Conservation (phyloP, 2,329 filamentous ascomycete species). For the Eurotiales sp. region DNA sequence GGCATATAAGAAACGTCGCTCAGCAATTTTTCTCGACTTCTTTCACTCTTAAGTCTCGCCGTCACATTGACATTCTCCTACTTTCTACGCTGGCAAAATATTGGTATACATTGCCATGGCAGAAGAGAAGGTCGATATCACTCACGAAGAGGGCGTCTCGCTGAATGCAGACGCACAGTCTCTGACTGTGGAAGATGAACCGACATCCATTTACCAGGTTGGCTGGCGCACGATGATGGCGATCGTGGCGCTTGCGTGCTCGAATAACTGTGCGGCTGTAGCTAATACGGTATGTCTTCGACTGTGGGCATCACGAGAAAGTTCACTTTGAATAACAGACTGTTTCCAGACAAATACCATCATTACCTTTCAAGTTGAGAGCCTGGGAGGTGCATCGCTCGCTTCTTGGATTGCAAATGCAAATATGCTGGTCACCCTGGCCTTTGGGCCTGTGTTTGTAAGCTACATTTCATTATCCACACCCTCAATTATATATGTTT, state of each 20-base stretch:
- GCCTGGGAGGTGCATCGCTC: background rate
- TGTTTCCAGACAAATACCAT: constrained; percentile 1
- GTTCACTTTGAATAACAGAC: background rate
- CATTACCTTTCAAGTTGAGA: background rate
- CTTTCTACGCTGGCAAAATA: no score
- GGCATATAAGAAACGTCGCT: no score
- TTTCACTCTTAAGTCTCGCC: no score
- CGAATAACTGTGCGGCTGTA: constrained; percentile 4
- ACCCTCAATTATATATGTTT: no score
- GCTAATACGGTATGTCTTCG: background rate
- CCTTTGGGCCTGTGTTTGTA: background rate
- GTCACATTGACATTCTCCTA: no score
- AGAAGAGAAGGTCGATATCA: no score
- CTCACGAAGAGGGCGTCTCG: no score
- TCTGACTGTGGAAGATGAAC: no score
- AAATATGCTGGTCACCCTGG: background rate
- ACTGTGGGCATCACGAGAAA: background rate
- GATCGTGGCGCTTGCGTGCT: constrained; percentile 3
- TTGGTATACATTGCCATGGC: no score
- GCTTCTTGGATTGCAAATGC: background rate
- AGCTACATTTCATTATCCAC: no score
- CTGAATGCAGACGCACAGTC: no score
- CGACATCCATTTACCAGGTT: constrained; percentile 7
- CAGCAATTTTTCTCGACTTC: no score
- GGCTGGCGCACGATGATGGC: constrained; percentile 10